These are phyloP conservation scores for Emericellopsis cladophorae DNA, from an alignment of 2,329 filamentous ascomycete genomes.

Conservation along the genomic window DNA sequence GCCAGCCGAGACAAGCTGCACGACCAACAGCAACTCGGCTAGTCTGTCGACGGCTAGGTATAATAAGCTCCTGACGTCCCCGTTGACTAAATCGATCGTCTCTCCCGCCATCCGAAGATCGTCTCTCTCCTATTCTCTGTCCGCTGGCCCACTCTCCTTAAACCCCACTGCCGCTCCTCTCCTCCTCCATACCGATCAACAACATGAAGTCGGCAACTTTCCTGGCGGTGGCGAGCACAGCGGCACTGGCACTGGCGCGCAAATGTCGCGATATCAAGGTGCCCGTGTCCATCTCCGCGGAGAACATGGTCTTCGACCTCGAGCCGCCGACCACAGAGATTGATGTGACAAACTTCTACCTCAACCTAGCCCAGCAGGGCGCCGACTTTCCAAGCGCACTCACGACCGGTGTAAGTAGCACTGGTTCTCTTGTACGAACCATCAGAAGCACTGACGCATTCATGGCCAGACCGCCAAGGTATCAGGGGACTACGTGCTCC, in stretches of 20 bases:
- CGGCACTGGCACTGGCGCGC: conserved; percentile 13
- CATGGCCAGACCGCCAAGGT: conserved; percentile 3
- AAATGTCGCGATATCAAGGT: conserved; percentile 38
- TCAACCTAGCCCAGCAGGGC: conserved; percentile 34
- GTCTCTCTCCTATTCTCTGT: too few species aligned
- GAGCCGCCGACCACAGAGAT: conserved; percentile 35
- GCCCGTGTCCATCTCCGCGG: conserved; percentile 38
- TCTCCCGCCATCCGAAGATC: too few species aligned
- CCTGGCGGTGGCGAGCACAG: conserved; percentile 1
- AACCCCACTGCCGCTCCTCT: not conserved
- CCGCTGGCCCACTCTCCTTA: not conserved
- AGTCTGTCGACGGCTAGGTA: too few species aligned
- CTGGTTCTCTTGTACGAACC: not conserved
- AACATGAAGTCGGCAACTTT: conserved; percentile 3
- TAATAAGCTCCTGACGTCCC: too few species aligned
- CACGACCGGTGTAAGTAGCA: conserved; percentile 27
- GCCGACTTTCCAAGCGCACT: conserved; percentile 31
- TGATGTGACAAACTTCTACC: conserved; percentile 42
- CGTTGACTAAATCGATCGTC: too few species aligned
- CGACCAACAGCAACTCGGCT: too few species aligned
- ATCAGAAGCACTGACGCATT: not conserved
- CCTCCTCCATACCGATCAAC: not conserved
- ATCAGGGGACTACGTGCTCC: conserved; percentile 36
- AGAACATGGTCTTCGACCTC: conserved; percentile 39
- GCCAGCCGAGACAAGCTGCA: too few species aligned